Percentiles rank a stretch among this genome's conserved stretches.
phyloP scores from a whole-genome alignment of 2,329 filamentous ascomycete genomes.

The Diaporthe helianthi region DNA sequence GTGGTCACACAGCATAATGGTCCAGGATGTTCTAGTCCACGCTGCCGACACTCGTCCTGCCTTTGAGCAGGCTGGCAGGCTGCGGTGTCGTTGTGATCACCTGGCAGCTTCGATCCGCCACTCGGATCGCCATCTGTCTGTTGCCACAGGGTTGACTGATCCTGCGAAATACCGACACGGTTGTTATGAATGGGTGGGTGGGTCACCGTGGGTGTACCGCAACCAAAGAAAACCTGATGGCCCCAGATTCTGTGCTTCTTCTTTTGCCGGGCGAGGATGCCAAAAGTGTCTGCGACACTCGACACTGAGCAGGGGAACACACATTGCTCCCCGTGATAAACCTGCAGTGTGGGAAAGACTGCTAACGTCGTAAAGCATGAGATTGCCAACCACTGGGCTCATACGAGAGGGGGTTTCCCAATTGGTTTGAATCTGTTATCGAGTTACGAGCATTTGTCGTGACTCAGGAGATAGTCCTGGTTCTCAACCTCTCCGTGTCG shows the following conservation, averaged over 20 bases:
- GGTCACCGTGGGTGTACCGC: no score
- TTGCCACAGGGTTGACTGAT: neutral
- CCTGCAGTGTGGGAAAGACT: neutral
- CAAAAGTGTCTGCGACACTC: neutral
- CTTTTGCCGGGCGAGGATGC: neutral
- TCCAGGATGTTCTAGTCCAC: neutral
- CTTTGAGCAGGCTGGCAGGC: no score
- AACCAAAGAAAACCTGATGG: no score
- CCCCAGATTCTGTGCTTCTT: neutral
- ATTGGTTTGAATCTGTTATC: neutral
- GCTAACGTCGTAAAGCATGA: neutral
- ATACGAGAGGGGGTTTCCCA: neutral
- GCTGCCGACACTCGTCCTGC: neutral
- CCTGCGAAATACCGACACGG: neutral
- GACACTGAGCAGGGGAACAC: neutral
- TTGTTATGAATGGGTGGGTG: no score
- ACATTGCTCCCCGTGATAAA: no score
- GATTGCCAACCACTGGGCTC: neutral
- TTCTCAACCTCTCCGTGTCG: neutral
- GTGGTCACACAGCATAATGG: constrained; percentile 14
- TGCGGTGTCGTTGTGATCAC: neutral
- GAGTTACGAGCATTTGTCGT: neutral
- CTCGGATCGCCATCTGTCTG: neutral
- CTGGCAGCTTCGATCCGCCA: neutral
- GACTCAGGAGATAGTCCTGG: neutral